Evolutionary conservation across 2,329 filamentous ascomycete genomes (phyloP).

Genomic region (Aspergillus calidoustus): DNA sequence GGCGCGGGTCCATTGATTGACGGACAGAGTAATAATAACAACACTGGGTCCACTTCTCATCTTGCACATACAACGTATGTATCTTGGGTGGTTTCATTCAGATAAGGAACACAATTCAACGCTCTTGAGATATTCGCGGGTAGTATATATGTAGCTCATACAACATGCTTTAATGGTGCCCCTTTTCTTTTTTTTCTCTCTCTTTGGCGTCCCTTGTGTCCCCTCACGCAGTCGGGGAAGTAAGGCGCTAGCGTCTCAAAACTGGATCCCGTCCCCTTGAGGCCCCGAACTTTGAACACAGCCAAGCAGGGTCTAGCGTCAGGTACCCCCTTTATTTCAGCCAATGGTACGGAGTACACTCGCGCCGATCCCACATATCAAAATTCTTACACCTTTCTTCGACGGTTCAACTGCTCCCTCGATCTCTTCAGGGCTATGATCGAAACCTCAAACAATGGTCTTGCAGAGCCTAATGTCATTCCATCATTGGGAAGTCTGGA

Average conservation of each 20-base stretch:
- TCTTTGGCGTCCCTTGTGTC: not conserved
- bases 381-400: not conserved
- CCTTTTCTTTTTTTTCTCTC: not conserved
- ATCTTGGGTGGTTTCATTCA: not conserved
- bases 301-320: constrained; percentile 10
- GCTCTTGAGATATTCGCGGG: not conserved
- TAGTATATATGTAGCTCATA: not conserved
- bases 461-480: not conserved
- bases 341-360: not conserved
- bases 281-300: not conserved
- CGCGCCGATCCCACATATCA: constrained; percentile 2
- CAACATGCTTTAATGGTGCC: not conserved
- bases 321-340: constrained; percentile 6
- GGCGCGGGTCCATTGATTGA: not conserved
- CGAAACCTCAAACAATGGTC: not conserved
- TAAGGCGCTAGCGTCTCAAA: constrained; percentile 10
- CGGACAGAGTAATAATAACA: not conserved
- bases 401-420: not conserved
- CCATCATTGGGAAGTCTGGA: not conserved
- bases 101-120: not conserved
- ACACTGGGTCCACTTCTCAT: constrained; percentile 7
- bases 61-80: not conserved
- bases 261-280: constrained; percentile 1
- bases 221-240: not conserved
- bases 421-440: not conserved